phyloP scores from a whole-genome alignment of 768 basidiomycete species.

The Thelephora ganbajun region DNA sequence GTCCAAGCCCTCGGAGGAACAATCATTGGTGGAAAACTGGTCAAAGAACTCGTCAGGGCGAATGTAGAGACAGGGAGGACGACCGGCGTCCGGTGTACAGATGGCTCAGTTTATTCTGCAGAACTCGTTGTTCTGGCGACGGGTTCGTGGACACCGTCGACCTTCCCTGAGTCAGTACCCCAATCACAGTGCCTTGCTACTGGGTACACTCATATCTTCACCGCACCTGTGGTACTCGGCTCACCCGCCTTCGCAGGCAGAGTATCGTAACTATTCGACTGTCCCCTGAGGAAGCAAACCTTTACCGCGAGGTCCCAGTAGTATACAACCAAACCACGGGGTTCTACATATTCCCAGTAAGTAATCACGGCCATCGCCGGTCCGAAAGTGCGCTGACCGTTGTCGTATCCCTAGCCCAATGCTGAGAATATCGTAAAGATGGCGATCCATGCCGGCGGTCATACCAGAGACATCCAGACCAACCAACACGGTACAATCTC shows the following conservation, averaged over 20 bases:
- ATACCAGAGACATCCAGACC: slow-evolving; percentile 18
- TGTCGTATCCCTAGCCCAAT: no score
- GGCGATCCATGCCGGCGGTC: slow-evolving; percentile 65
- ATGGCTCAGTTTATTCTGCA: slow-evolving; percentile 41
- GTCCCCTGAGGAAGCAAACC: slow-evolving; percentile 47
- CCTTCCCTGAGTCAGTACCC: slow-evolving; percentile 48
- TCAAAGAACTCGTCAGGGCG: slow-evolving; percentile 30
- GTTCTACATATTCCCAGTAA: slow-evolving; percentile 76
- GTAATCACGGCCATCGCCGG: slow-evolving; percentile 8
- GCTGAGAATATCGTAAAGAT: slow-evolving; percentile 59
- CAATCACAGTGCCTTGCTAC: slow-evolving; percentile 52
- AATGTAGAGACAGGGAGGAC: slow-evolving; percentile 23
- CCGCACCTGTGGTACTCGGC: not conserved
- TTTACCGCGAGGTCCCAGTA: slow-evolving; percentile 52
- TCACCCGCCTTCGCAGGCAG: slow-evolving; percentile 36
- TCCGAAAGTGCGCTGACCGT: no score
- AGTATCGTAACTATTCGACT: slow-evolving; percentile 67
- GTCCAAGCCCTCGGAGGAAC: slow-evolving; percentile 48
- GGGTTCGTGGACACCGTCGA: slow-evolving; percentile 78
- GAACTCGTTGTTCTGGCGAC: slow-evolving; percentile 56
- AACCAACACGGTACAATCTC: slow-evolving; percentile 34
- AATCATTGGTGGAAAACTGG: slow-evolving; percentile 44
- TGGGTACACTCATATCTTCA: slow-evolving; percentile 37
- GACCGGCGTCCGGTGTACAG: slow-evolving; percentile 46
- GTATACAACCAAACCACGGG: slow-evolving; percentile 59